Conservation (phyloP, 2,329 filamentous ascomycete genomes). For the Alternaria triticina region DNA sequence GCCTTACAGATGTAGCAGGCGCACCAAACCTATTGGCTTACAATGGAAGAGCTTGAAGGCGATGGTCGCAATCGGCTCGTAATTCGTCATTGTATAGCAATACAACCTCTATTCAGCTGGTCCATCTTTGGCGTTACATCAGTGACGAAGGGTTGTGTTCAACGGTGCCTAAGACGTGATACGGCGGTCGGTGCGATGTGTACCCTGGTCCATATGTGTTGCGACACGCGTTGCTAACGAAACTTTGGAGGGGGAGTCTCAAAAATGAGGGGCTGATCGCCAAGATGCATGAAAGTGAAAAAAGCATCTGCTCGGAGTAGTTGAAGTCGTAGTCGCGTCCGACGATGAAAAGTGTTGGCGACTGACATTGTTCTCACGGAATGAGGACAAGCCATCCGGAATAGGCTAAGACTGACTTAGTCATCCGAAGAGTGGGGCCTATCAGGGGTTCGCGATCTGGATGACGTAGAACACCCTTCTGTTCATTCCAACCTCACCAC, state of each 20-base stretch:
- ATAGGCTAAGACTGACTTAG: neutral
- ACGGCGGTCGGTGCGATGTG: neutral
- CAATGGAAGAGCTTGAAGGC: conserved; percentile 25
- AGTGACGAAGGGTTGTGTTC: neutral
- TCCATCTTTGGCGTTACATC: neutral
- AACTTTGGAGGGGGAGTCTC: neutral
- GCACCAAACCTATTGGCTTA: conserved; percentile 34
- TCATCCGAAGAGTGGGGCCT: neutral
- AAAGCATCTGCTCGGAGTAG: neutral
- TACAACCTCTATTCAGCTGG: neutral
- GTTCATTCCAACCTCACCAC: neutral
- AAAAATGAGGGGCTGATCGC: neutral
- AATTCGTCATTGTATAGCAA: neutral
- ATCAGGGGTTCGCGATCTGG: neutral
- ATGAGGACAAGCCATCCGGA: neutral
- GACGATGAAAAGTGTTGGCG: neutral
- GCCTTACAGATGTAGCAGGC: conserved; percentile 27
- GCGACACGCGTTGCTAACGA: neutral
- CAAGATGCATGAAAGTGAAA: neutral
- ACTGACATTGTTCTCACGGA: neutral
- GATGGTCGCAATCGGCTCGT: neutral
- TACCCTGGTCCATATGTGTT: neutral
- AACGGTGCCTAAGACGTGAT: neutral
- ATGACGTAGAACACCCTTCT: neutral
- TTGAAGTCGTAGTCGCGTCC: neutral